Conservation (phyloP, 2,329 filamentous ascomycete genomes). For the Fusarium torreyae region DNA sequence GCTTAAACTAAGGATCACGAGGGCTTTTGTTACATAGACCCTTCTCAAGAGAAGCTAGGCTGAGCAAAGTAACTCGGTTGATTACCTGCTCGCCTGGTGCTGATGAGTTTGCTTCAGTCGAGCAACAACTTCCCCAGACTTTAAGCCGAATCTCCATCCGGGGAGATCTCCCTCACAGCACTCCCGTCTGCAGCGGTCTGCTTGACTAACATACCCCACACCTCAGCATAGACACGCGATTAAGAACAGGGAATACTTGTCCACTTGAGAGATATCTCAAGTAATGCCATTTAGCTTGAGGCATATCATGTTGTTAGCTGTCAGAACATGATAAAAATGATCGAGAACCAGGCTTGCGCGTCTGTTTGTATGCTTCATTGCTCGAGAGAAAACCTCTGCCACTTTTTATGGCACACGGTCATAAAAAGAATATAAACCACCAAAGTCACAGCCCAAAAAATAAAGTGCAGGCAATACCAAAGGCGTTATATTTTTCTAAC, state of each 20-base stretch:
- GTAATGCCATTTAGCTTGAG: background rate
- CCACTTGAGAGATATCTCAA: background rate
- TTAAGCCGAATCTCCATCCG: constrained; percentile 33
- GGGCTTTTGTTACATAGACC: constrained; percentile 8
- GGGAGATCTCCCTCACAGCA: constrained; percentile 27
- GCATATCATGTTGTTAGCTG: background rate
- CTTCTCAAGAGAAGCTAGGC: background rate
- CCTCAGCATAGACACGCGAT: constrained; percentile 30
- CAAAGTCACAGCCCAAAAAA: too few relatives aligned
- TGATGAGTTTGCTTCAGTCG: constrained; percentile 11
- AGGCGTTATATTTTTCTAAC: too few relatives aligned
- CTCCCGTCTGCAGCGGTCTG: background rate
- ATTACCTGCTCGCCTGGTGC: constrained; percentile 7
- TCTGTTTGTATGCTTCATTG: too few relatives aligned
- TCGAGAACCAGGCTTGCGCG: too few relatives aligned
- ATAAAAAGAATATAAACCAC: too few relatives aligned
- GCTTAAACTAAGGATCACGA: constrained; percentile 6
- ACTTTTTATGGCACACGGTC: too few relatives aligned
- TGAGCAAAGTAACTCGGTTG: constrained; percentile 22
- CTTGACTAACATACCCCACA: constrained; percentile 40
- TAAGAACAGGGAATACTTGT: constrained; percentile 17
- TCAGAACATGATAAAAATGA: background rate
- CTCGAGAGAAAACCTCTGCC: too few relatives aligned
- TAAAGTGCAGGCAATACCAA: too few relatives aligned
- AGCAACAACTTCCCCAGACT: constrained; percentile 38